phyloP scores from a whole-genome alignment of 352 stramenopile species.

The Globisporangium megalacanthum region DNA sequence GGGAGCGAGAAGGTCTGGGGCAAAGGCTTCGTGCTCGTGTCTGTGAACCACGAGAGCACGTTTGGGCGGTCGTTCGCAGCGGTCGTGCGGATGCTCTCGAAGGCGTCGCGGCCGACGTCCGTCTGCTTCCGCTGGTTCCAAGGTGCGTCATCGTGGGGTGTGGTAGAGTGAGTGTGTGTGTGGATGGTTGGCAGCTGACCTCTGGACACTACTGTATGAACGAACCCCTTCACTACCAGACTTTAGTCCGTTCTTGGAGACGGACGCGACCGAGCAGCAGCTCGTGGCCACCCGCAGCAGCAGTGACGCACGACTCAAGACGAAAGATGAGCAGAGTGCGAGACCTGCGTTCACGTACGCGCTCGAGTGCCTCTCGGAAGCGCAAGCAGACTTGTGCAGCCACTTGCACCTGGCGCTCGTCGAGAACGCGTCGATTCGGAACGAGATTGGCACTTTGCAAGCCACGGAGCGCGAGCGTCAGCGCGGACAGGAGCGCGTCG shows the following conservation, averaged over 20 bases:
- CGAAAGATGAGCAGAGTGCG: constrained; percentile 9
- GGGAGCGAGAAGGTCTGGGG: constrained; percentile 44
- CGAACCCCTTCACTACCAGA: constrained; percentile 17
- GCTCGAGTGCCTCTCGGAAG: constrained; percentile 57
- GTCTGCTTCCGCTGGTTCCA: constrained; percentile 79
- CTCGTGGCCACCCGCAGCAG: not conserved
- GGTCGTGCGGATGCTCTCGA: constrained; percentile 47
- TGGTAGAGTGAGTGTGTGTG: not conserved
- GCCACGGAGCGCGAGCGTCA: constrained; percentile 43
- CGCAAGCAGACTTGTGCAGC: constrained; percentile 53
- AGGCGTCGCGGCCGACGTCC: constrained; percentile 55
- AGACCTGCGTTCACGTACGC: constrained; percentile 34
- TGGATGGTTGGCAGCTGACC: not conserved
- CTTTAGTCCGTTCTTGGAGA: constrained; percentile 73
- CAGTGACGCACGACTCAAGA: constrained; percentile 7
- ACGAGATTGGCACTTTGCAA: constrained; percentile 51
- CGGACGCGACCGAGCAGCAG: constrained; percentile 35
- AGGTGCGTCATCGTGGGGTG: constrained; percentile 16
- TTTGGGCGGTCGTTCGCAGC: constrained; percentile 48
- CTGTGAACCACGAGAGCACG: constrained; percentile 77
- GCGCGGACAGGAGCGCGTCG: constrained; percentile 23
- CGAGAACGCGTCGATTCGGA: constrained; percentile 72
- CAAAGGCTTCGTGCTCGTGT: constrained; percentile 72
- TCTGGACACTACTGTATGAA: too few relatives aligned
- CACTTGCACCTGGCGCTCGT: constrained; percentile 61